These are phyloP conservation scores for Pisolithus sp. DNA, from an alignment of 768 basidiomycete genomes.

Conservation along the genomic window DNA sequence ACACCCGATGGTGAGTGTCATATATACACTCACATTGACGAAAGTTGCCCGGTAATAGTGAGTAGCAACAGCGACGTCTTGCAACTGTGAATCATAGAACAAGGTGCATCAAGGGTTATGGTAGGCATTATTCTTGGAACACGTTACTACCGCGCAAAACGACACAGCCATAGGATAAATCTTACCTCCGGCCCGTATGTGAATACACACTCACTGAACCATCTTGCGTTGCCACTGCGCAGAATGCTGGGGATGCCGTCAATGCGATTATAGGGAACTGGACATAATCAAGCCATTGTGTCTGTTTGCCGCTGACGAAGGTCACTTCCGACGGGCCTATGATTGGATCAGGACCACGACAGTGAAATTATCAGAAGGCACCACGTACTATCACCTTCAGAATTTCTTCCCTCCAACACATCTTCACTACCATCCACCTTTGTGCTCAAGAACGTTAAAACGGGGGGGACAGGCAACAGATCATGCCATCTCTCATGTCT, in stretches of 20 bases:
- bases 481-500: constrained; percentile 13
- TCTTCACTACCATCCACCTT: constrained; percentile 64
- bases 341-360: background rate
- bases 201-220: constrained; percentile 82
- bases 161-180: background rate
- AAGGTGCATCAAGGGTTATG: constrained; percentile 63
- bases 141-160: background rate
- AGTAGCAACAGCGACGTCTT: constrained; percentile 64
- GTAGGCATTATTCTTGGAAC: constrained; percentile 65
- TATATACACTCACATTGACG: constrained; percentile 55
- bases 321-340: constrained; percentile 64
- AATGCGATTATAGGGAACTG: constrained; percentile 64
- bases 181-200: constrained; percentile 74
- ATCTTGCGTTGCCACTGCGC: constrained; percentile 75
- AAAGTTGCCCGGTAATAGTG: constrained; percentile 65
- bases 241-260: constrained; percentile 58
- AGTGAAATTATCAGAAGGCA: background rate
- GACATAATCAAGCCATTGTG: constrained; percentile 87
- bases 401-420: constrained; percentile 73
- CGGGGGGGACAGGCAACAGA: constrained; percentile 40
- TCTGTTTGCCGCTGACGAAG: constrained; percentile 57
- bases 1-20: background rate
- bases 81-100: constrained; percentile 60
- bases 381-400: constrained; percentile 52
- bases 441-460: constrained; percentile 54